Evolutionary conservation across 345 rosid genomes (phyloP), one percentile per base, ranked within the genome.

Genomic region (Cochlearia excelsa): DNA sequence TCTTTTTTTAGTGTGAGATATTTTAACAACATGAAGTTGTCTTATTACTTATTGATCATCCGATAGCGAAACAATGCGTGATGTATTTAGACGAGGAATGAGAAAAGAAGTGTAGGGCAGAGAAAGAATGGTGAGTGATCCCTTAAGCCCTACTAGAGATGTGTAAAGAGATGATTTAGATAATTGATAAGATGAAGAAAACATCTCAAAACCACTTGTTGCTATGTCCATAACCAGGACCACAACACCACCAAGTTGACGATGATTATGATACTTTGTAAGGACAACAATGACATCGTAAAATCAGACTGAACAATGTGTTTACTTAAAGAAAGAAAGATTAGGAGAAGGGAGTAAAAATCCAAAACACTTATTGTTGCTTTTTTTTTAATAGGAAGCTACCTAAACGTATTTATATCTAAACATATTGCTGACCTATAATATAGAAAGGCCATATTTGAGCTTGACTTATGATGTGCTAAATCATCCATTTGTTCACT

Each of bases 401-500:
- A 47, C 67, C 51, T 69, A 39, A 41, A 30, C 45, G 2, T 0
- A 8, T n/a, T n/a, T 31, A 30, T 31, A 41, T 4, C 63, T 62
- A 56, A 56, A 63, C 53, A 57, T 44, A 45, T 54, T 27, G 6
- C 26, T 39, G 40, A 53, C 28, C 60, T 33, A 50, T 59, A 26
- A 48, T 60, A 47, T 44, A 23, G 9, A 9, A 47, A 52, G 54
- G 34, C 48, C 72, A 70, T 51, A 48, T 16, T 46, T 34, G 51
- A 71, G 57, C 51, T 65, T 54, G 42, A 68, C 46, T 51, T 62
- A 16, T 28, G 27, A 40, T 30, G 9, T 35, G 11, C 51, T 27
- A 26, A 30, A 39, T 11, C 45, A 35, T 16, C 27, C 27, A n/a
- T n/a, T n/a, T 10, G 54, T 68, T 85, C 79, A 82, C 74, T 93